Evolutionary conservation across 768 basidiomycete genomes (phyloP).

Genomic region (Lentinula guzmanii): DNA sequence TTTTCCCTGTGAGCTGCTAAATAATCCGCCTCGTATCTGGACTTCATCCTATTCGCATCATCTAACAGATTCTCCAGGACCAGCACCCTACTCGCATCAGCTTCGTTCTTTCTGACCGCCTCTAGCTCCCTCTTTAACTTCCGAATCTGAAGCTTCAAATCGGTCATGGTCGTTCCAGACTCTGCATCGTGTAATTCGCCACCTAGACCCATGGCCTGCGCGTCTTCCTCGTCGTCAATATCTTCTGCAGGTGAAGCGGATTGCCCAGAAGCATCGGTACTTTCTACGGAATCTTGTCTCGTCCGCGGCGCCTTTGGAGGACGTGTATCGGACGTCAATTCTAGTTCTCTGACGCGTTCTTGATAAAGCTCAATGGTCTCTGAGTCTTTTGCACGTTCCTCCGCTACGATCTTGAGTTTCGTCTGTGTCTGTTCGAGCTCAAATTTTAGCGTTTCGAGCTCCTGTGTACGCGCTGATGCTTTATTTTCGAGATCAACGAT

Average conservation of each 20-base stretch:
- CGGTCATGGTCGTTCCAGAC: conserved; percentile 82
- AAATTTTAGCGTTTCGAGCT: conserved; percentile 66
- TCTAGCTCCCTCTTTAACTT: conserved; percentile 79
- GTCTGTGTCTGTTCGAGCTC: conserved; percentile 73
- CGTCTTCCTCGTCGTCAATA: conserved; percentile 35
- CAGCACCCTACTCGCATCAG: conserved; percentile 66
- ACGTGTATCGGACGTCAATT: conserved; percentile 42
- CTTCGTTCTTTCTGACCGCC: conserved; percentile 66
- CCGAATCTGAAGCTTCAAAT: conserved; percentile 82
- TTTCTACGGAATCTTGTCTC: background rate
- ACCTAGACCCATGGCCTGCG: conserved; percentile 55
- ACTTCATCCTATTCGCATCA: conserved; percentile 88
- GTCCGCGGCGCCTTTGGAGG: conserved; percentile 10
- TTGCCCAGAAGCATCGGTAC: conserved; percentile 35
- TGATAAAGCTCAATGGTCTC: conserved; percentile 88
- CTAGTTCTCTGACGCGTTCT: conserved; percentile 85
- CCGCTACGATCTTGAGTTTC: conserved; percentile 59
- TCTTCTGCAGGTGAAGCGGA: conserved; percentile 25
- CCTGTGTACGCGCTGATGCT: conserved; percentile 55
- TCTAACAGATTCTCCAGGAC: conserved; percentile 91
- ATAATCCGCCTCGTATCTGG: conserved; percentile 84
- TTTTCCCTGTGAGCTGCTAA: conserved; percentile 79
- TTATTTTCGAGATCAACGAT: conserved; percentile 78
- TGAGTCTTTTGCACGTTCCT: conserved; percentile 71
- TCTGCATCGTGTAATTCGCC: conserved; percentile 87